Evolutionary conservation across 2,329 filamentous ascomycete species (phyloP), one percentile per base, ranked within the genome.

Genomic region (Botrytis medusae): DNA sequence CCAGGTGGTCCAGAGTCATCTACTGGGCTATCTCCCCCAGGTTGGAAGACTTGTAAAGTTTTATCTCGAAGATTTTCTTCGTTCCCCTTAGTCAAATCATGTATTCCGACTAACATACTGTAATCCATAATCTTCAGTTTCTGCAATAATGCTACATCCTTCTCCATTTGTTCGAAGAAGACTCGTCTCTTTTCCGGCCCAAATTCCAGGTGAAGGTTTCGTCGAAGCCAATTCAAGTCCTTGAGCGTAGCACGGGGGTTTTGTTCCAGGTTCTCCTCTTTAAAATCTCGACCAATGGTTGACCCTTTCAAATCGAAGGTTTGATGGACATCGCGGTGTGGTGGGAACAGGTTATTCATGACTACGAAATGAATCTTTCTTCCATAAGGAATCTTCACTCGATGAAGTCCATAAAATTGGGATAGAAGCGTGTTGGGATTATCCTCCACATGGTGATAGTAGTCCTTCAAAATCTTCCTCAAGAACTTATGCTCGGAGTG

Each of bases 321-420:
- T 80, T 94, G 91, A 84, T 99, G 96, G 74, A 99, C 98, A 82
- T 99, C 96, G 78, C 95, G 90, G 84, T 99, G 96, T 10, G 96
- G 95, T 20, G 96, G 96, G 80, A 99, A 99, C 25, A 99, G 88
- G 82, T 99, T 99, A 86, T 99, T 99, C 96, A 99, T 99, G 81
- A 99, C 95, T 74, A 99, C 96, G 79, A 99, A 99, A 83, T 99
- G 96, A 72, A 98, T 98, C 85, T 99, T 99, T 81, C 95, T 92
- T 75, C 96, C 96, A 81, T 97, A 98, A 0, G 95, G 94, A 86
- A 98, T 97, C 87, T 99, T 99, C 79, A 99, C 96, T 74, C 96
- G 91, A 83, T 99, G 96, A 29, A 99, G 87, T 67, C 96, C 96
- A 81, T 98, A 99, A 81, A 99, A 99, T 80, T 99, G 96, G 32